phyloP scores from a whole-genome alignment of 768 basidiomycete genomes.

The Boletus patriciae region DNA sequence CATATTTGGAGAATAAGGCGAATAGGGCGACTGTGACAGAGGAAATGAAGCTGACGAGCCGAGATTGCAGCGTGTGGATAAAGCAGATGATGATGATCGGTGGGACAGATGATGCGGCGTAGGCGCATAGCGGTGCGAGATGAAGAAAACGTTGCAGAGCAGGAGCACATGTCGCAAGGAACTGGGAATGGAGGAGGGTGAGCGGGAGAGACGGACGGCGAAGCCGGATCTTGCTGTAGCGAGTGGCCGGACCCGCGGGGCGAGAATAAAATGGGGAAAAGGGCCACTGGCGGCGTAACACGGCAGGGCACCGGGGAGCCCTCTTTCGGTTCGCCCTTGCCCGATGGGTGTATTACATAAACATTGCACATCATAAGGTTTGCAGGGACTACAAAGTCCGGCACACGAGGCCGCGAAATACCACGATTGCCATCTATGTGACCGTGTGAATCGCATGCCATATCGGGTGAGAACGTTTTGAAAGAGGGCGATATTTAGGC shows the following conservation, averaged over 20 bases:
- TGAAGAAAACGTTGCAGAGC: slow-evolving; percentile 36
- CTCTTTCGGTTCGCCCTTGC: slow-evolving; percentile 3
- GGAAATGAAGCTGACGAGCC: slow-evolving; percentile 24
- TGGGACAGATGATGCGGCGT: slow-evolving; percentile 22
- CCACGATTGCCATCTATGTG: slow-evolving; percentile 18
- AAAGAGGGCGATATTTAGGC: slow-evolving; percentile 33
- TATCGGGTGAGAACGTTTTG: slow-evolving; percentile 11
- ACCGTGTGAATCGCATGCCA: slow-evolving; percentile 3
- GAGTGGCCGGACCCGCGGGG: slow-evolving; percentile 30
- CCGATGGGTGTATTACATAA: slow-evolving; percentile 33
- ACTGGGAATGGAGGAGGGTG: slow-evolving; percentile 12
- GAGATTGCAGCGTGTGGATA: slow-evolving; percentile 27
- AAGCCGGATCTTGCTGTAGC: slow-evolving; percentile 28
- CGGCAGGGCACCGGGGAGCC: slow-evolving; percentile 30
- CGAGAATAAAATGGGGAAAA: slow-evolving; percentile 22
- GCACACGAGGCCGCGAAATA: slow-evolving; percentile 34
- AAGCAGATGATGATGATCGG: slow-evolving; percentile 16
- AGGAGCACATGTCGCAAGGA: slow-evolving; percentile 24
- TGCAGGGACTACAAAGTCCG: slow-evolving; percentile 35
- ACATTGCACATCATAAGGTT: slow-evolving; percentile 20
- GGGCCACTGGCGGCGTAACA: slow-evolving; percentile 1
- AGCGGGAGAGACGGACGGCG: slow-evolving; percentile 17
- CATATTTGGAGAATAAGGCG: slow-evolving; percentile 17
- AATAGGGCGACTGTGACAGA: slow-evolving; percentile 11
- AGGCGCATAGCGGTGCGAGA: slow-evolving; percentile 28